Evolutionary conservation across 108 stramenopile genomes (phyloP).

Genomic region (Aureococcus anophagefferens): DNA sequence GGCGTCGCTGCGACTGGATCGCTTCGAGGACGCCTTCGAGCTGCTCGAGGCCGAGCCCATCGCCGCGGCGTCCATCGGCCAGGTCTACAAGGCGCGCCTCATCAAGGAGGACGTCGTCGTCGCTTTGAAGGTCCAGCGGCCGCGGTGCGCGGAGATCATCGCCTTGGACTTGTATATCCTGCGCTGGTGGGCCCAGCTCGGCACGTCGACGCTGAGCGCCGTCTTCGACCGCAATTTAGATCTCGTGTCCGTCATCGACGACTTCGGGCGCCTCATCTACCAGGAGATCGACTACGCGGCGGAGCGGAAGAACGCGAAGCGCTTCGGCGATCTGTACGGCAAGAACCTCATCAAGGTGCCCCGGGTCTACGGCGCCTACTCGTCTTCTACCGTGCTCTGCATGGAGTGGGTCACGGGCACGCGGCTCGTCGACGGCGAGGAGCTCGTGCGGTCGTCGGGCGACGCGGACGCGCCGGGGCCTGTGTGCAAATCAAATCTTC

Average conservation of each 20-base stretch:
- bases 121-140: constrained; percentile 88
- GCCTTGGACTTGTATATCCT: constrained; percentile 84
- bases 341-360: constrained; percentile 80
- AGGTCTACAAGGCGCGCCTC: constrained; percentile 85
- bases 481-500: too few species aligned
- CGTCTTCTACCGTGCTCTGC: constrained; percentile 76
- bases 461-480: too few species aligned
- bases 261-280: constrained; percentile 87
- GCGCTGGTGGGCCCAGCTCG: constrained; percentile 80
- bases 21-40: constrained; percentile 72
- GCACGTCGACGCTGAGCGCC: constrained; percentile 55
- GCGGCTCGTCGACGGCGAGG: constrained; percentile 11
- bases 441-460: not conserved
- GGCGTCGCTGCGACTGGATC: constrained; percentile 14
- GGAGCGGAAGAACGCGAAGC: constrained; percentile 85
- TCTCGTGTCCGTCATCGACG: constrained; percentile 79
- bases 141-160: constrained; percentile 81
- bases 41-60: constrained; percentile 70
- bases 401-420: constrained; percentile 81
- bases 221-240: constrained; percentile 73
- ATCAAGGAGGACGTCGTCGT: constrained; percentile 75
- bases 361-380: constrained; percentile 75
- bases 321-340: constrained; percentile 87
- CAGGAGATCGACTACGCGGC: constrained; percentile 91
- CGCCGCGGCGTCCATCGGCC: constrained; percentile 53